Evolutionary conservation across 2,329 filamentous ascomycete genomes (phyloP).

Genomic region (Calonectria pteridis): DNA sequence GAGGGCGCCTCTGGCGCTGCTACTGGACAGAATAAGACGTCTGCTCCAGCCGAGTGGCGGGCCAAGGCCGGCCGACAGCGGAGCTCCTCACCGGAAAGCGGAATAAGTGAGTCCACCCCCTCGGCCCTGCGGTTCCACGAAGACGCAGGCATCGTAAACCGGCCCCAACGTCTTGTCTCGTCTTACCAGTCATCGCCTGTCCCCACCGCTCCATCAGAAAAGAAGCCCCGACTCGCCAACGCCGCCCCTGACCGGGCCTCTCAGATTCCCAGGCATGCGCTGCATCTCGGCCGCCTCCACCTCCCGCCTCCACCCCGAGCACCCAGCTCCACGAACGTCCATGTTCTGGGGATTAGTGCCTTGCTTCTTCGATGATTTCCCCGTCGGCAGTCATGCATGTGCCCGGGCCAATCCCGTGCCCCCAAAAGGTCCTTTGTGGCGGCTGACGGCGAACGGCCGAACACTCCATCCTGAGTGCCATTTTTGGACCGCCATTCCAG

Average conservation of each 20-base stretch:
- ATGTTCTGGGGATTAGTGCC: not conserved
- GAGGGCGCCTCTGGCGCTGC: not conserved
- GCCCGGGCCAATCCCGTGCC: not conserved
- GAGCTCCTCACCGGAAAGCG: constrained; percentile 16
- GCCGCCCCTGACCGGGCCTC: not conserved
- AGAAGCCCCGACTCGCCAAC: not conserved
- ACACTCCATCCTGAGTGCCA: constrained; percentile 1
- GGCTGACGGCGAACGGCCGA: not conserved
- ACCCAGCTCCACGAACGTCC: not conserved
- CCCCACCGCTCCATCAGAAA: not conserved
- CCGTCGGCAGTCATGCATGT: not conserved
- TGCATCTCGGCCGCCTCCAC: constrained; percentile 6
- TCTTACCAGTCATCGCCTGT: not conserved
- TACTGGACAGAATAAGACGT: not conserved
- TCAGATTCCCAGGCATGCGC: not conserved
- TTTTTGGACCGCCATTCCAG: not conserved
- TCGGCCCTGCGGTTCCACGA: not conserved
- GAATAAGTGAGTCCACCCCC: not conserved
- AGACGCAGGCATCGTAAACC: not conserved
- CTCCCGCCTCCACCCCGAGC: not conserved
- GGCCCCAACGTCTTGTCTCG: not conserved
- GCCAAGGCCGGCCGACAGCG: constrained; percentile 12
- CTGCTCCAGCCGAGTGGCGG: not conserved
- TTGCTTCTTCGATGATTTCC: not conserved
- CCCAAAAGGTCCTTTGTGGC: not conserved